phyloP scores from a whole-genome alignment of 2,329 filamentous ascomycete species.

The Scopulariopsis brevicaulis region DNA sequence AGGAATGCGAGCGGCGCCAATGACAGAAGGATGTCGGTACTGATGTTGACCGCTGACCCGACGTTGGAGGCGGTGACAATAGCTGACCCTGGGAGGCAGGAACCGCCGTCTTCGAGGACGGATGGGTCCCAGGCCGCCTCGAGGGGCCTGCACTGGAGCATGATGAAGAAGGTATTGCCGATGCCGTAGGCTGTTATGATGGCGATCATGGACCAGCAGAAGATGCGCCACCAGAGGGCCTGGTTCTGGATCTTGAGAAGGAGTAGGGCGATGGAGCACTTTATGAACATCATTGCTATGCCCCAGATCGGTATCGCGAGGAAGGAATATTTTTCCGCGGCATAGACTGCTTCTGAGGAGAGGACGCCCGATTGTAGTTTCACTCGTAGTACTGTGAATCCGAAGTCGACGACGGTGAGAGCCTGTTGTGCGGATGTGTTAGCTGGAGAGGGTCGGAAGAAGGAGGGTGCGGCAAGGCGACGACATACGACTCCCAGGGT shows the following conservation, averaged over 20 bases:
- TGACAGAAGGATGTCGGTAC: conserved; percentile 3
- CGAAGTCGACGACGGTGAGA: neutral
- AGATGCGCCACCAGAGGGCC: conserved; percentile 2
- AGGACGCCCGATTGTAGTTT: neutral
- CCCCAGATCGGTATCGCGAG: neutral
- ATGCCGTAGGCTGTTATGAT: conserved; percentile 1
- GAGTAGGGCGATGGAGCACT: conserved; percentile 2
- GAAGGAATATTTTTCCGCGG: neutral
- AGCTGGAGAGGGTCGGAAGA: neutral
- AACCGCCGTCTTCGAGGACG: neutral
- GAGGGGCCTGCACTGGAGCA: neutral
- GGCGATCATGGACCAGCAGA: conserved; percentile 2
- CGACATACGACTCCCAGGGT: neutral
- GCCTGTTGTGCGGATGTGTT: neutral
- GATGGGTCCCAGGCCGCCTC: neutral
- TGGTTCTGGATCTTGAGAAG: conserved; percentile 1
- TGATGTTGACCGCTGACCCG: conserved; percentile 2
- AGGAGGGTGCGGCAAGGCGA: neutral
- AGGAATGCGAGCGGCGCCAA: conserved; percentile 3
- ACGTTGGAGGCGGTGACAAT: neutral
- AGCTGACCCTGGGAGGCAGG: neutral
- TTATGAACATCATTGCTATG: conserved; percentile 4
- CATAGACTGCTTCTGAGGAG: neutral
- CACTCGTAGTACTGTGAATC: neutral
- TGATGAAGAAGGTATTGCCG: conserved; percentile 5